Base-by-base conservation (phyloP, 257 asterid species). In the Eustoma russellianum region DNA sequence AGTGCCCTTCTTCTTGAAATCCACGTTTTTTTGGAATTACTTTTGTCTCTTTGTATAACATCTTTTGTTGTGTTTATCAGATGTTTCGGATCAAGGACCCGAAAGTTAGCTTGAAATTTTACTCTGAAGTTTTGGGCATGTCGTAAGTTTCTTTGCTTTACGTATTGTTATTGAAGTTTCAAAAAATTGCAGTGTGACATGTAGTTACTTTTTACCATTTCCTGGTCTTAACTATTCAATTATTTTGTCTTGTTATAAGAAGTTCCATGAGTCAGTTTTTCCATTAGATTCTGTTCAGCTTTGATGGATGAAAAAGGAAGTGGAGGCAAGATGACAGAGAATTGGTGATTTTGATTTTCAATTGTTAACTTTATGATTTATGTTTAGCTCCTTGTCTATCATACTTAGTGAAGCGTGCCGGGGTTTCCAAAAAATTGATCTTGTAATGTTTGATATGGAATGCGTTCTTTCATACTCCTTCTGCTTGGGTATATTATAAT, bases 51-150 rank as follows among this genome's bases (percentile, higher is more conserved):
- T 1, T 28, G 2, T 28, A 15, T 28, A 6, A 15, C 9, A 44
- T 5, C 48, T 70, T 72, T 40, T 64, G 10, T 24, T 35, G 18
- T 50, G 48, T 46, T 57, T 12, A 70, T 65, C 76, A 92, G 98
- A 92, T 92, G 98, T 59, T 88, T 65, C 80, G 97, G 9, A 82
- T 92, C 9, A 88, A 85, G 85, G 98, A 92, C 67, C 98, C 97
- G 3, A 76, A 77, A 92, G 79, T 55, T 71, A 85, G 95, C 71
- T 94, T 91, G 75, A 93, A 91, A 68, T 91, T 91, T 84, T 92
- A 88, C 83, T 77, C 98, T 45, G 72, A 91, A 53, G 67, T 81
- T 34, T 53, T 92, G 94, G 97, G 97, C 69, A 92, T 92, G 97
- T 79, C 87, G 95, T 88, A 73, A 84, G 95, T 85, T 38, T 38